Evolutionary conservation across 23 red algal genomes (phyloP).

Genomic region (Gracilariopsis chorda): DNA sequence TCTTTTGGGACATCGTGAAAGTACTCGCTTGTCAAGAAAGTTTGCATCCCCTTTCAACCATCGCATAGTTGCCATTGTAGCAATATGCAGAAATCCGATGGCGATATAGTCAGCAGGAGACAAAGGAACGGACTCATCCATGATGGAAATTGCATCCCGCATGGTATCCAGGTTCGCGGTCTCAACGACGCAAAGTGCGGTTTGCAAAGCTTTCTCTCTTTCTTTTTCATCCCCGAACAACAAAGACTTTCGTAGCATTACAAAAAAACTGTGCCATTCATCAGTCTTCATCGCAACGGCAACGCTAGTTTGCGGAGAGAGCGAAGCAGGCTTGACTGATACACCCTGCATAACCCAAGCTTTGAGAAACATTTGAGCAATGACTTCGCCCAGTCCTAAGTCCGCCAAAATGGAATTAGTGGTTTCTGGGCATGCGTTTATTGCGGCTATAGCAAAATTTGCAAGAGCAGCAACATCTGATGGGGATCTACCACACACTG

Average conservation of each 20-base stretch:
- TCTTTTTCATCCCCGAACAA: conserved; percentile 28
- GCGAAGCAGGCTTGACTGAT: not conserved
- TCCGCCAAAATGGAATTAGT: conserved; percentile 14
- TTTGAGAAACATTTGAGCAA: not conserved
- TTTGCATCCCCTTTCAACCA: not conserved
- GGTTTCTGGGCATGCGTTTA: not conserved
- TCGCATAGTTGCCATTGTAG: conserved; percentile 16
- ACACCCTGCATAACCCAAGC: not conserved
- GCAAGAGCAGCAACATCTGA: not conserved
- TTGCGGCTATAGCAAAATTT: not conserved
- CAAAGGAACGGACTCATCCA: conserved; percentile 21
- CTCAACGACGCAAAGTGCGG: not conserved
- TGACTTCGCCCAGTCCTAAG: not conserved
- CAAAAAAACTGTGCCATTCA: conserved; percentile 28
- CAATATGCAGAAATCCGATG: conserved; percentile 28
- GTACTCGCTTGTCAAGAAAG: conserved; percentile 21
- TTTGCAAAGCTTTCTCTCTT: conserved; percentile 12
- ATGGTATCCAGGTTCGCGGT: not conserved
- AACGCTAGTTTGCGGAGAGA: conserved; percentile 1
- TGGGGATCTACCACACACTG: not conserved
- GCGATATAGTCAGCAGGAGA: conserved; percentile 11
- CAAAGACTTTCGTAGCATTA: conserved; percentile 30
- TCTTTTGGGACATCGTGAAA: conserved; percentile 7
- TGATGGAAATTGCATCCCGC: not conserved
- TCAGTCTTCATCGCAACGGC: not conserved